Conservation (phyloP, 345 rosid species). For the Pistacia integerrima region DNA sequence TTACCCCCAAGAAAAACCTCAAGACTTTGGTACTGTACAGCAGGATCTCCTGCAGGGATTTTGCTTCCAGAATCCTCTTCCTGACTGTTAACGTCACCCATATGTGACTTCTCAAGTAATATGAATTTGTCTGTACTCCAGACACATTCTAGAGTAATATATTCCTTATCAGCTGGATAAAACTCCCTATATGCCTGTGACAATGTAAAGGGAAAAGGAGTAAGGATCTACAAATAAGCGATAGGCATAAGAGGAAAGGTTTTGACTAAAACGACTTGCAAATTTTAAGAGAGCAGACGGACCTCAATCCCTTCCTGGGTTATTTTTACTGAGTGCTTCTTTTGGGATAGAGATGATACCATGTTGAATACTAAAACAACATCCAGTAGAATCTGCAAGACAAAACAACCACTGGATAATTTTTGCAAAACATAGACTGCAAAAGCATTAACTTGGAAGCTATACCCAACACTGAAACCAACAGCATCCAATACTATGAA, state of each 20-base stretch:
- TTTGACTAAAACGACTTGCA: background rate
- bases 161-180: conserved; percentile 58
- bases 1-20: conserved; percentile 67
- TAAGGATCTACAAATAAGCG: background rate
- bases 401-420: background rate
- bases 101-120: conserved; percentile 53
- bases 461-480: background rate
- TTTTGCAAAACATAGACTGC: background rate
- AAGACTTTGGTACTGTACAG: conserved; percentile 48
- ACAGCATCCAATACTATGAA: background rate
- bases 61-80: conserved; percentile 34
- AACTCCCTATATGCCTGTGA: conserved; percentile 73
- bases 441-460: background rate
- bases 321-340: conserved; percentile 77
- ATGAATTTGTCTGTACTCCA: conserved; percentile 69
- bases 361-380: conserved; percentile 63
- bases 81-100: conserved; percentile 29
- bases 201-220: conserved; percentile 5
- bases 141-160: conserved; percentile 52
- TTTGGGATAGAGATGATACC: conserved; percentile 63
- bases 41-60: conserved; percentile 27
- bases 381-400: conserved; percentile 74
- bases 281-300: conserved; percentile 8
- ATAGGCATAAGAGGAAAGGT: background rate
- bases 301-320: conserved; percentile 78